Conservation (phyloP, 768 basidiomycete genomes). For the Podaxis sp. region DNA sequence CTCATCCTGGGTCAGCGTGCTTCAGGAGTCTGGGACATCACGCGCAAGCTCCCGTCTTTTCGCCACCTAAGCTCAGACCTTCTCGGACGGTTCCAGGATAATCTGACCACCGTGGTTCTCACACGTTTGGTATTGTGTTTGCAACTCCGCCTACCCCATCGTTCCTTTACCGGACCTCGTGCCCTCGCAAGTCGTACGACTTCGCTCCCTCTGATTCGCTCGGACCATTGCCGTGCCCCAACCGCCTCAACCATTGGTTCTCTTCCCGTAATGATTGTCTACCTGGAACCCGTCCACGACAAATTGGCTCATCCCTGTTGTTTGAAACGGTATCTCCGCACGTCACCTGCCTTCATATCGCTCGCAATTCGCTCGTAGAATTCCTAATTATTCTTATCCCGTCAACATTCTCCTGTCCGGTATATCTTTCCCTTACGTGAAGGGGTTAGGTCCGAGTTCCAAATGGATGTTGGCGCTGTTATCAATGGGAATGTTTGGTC, state of each 20-base stretch:
- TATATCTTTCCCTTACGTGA: background rate
- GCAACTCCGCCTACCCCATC: conserved; percentile 3
- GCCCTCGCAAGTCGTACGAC: conserved; percentile 7
- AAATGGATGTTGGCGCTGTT: background rate
- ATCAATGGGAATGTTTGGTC: background rate
- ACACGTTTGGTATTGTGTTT: background rate
- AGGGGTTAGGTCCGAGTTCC: background rate
- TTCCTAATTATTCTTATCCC: too few species aligned
- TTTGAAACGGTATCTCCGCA: background rate
- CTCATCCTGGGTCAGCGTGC: too few species aligned
- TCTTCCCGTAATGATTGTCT: background rate
- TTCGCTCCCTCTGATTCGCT: conserved; percentile 2
- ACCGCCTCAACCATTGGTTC: background rate
- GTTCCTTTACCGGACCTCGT: conserved; percentile 2
- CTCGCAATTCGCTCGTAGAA: background rate
- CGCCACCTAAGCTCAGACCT: background rate
- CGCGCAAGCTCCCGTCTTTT: too few species aligned
- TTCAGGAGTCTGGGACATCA: too few species aligned
- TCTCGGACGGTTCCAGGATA: background rate
- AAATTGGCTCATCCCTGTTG: background rate
- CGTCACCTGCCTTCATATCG: background rate
- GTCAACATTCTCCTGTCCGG: background rate
- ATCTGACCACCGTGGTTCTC: background rate
- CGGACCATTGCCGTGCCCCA: conserved; percentile 11
- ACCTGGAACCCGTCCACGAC: background rate